phyloP scores from a whole-genome alignment of 352 stramenopile species.

The Nothophytophthora sp. region DNA sequence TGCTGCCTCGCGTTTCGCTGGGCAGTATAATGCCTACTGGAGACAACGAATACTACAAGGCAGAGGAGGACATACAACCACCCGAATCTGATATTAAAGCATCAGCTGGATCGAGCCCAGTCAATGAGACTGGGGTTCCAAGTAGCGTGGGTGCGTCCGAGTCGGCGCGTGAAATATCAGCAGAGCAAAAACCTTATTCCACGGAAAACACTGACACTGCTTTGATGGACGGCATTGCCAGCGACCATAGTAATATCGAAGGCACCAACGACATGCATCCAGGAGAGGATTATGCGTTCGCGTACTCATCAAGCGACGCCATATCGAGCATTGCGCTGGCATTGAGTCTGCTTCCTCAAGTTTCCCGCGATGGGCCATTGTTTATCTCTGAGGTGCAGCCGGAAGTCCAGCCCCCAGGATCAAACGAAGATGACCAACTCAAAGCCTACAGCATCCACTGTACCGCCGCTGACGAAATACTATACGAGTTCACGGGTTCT shows the following conservation, averaged over 20 bases:
- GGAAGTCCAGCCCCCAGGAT: not conserved
- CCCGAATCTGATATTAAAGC: too few relatives aligned
- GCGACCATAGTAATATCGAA: constrained; percentile 5
- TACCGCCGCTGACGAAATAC: not conserved
- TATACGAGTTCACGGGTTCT: not conserved
- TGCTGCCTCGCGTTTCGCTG: constrained; percentile 29
- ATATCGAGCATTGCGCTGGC: constrained; percentile 29
- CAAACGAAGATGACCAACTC: constrained; percentile 1
- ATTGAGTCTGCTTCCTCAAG: constrained; percentile 24
- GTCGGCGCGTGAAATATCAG: too few relatives aligned
- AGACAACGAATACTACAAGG: constrained; percentile 4
- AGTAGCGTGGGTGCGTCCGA: too few relatives aligned
- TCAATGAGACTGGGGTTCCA: too few relatives aligned
- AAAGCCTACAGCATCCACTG: not conserved
- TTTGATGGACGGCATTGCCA: constrained; percentile 1
- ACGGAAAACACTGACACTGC: too few relatives aligned
- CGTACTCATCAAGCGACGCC: constrained; percentile 22
- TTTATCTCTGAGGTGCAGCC: not conserved
- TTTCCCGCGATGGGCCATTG: constrained; percentile 7
- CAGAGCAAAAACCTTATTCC: too few relatives aligned
- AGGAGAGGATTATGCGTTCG: constrained; percentile 22
- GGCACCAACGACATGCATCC: not conserved
- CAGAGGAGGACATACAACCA: constrained; percentile 2
- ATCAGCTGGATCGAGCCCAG: too few relatives aligned
- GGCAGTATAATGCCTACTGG: not conserved